Evolutionary conservation across 768 basidiomycete genomes (phyloP), one percentile per base, ranked within the genome.

Genomic region (Leccinum imitatum): DNA sequence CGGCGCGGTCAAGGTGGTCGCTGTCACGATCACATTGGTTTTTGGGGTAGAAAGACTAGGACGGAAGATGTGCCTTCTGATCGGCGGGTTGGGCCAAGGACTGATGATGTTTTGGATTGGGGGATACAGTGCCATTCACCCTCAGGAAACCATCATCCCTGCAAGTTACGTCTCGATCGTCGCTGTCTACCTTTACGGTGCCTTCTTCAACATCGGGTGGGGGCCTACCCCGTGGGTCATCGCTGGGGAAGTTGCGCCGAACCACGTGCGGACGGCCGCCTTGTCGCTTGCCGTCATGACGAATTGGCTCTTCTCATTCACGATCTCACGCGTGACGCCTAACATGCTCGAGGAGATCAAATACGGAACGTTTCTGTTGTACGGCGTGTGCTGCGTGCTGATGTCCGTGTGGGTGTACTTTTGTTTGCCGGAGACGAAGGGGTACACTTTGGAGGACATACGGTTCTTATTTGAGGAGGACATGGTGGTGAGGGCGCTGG

Each of bases 1-100:
- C 54, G 72, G 76, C 31, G 57, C 75, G 50, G 72, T 75, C 39
- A 75, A 84, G 72, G 76, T 80, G 21, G 61, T 83, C 50, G 66
- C 76, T 6, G 80, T 82, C 25, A 69, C 63, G 14, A 63, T 74
- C 17, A 74, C 76, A 6, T 75, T 83, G 37, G 59, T 74, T 1
- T 77, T 83, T 57, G 81, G 78, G n/a, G 76, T 84, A 4, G 83
- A 84, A 61, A 62, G 71, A 35, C 57, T 79, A 39, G 84, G 84
- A 4, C 76, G 82, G 53, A 84, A 84, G 62, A 71, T 64, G 50
- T 82, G 79, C 57, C 71, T 84, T 17, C 72, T 85, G 47, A 71
- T 80, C 44, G 81, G 82, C 13, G 80, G 80, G 21, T 58, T 82
- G 6, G 80, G 81, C 6, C 84, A 84, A 63, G 77, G 77, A 11